phyloP scores from a whole-genome alignment of 2,329 filamentous ascomycete genomes.

The Alternaria ventricosa region DNA sequence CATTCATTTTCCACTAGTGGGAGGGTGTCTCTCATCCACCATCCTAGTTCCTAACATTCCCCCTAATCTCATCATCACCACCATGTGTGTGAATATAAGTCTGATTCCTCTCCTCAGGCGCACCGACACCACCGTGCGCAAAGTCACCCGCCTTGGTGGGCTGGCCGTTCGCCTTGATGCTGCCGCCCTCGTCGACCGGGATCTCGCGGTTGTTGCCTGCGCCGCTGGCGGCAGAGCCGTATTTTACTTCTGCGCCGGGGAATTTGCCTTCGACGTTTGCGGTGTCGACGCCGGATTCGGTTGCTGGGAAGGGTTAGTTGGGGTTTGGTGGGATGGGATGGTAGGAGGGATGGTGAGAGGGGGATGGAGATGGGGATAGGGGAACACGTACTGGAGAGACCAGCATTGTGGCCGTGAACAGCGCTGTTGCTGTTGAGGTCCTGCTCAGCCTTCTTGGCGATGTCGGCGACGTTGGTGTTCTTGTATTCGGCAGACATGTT shows the following conservation, averaged over 20 bases:
- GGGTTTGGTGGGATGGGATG: background rate
- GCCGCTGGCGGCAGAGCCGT: constrained; percentile 54
- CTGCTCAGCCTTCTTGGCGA: constrained; percentile 57
- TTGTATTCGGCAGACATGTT: constrained; percentile 54
- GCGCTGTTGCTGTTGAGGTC: constrained; percentile 55
- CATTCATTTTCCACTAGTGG: too few relatives aligned
- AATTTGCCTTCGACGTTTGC: constrained; percentile 48
- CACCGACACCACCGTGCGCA: constrained; percentile 52
- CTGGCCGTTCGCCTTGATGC: constrained; percentile 50
- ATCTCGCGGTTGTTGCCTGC: constrained; percentile 57
- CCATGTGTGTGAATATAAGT: constrained; percentile 47
- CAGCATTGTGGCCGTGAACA: constrained; percentile 46
- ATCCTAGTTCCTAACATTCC: constrained; percentile 47
- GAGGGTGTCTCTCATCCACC: background rate
- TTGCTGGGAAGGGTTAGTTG: constrained; percentile 37
- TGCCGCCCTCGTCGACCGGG: constrained; percentile 55
- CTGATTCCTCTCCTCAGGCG: constrained; percentile 54
- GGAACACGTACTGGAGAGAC: constrained; percentile 48
- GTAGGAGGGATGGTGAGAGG: background rate
- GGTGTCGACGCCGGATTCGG: constrained; percentile 58
- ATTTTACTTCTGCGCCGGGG: constrained; percentile 53
- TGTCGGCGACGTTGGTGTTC: constrained; percentile 50
- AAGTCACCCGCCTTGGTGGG: constrained; percentile 57
- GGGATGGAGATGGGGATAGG: background rate
- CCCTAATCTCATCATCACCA: constrained; percentile 51